These are phyloP conservation scores for Eucalyptus curtisii DNA, from an alignment of 345 rosid species.

Conservation along the genomic window DNA sequence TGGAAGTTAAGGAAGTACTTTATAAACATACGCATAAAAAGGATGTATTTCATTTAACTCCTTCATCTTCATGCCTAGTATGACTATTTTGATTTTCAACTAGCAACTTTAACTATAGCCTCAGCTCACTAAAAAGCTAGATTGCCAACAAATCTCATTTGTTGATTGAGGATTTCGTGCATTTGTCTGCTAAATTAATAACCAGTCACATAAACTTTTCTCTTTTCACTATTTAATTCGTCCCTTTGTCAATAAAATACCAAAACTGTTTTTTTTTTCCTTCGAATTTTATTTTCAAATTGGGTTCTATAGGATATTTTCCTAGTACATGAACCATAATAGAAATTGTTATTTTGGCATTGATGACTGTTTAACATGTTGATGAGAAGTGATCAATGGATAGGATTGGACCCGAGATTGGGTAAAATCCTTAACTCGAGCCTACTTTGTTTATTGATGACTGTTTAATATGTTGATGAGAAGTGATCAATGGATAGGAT, in stretches of 20 bases:
- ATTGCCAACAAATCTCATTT: neutral
- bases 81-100: neutral
- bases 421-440: too few relatives aligned
- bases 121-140: neutral
- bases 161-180: neutral
- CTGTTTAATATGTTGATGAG: too few relatives aligned
- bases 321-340: neutral
- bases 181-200: neutral
- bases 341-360: neutral
- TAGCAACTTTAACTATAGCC: neutral
- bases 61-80: neutral
- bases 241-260: neutral
- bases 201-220: neutral
- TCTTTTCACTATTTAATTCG: neutral
- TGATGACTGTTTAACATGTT: neutral
- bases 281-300: too few relatives aligned
- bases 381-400: too few relatives aligned
- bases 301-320: too few relatives aligned
- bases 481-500: too few relatives aligned
- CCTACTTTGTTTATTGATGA: neutral
- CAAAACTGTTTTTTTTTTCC: neutral
- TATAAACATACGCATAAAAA: neutral
- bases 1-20: neutral
- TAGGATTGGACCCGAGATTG: too few relatives aligned
- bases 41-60: neutral